Evolutionary conservation across 2,329 filamentous ascomycete species (phyloP).

Genomic region (Salinomyces thailandicus): DNA sequence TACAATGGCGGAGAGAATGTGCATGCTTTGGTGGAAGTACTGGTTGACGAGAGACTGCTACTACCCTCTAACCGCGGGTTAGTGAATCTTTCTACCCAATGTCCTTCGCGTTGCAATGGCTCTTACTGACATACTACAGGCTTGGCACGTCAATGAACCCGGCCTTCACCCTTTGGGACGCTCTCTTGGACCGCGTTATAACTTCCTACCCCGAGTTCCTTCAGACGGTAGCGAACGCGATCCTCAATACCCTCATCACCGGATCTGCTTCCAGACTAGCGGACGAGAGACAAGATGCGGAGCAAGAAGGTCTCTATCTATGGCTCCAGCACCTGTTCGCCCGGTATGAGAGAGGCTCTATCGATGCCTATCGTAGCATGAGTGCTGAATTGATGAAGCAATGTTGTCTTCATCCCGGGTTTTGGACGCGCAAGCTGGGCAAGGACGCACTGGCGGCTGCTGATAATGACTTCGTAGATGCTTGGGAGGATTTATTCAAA

Average conservation of each 20-base stretch:
- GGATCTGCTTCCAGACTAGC: constrained; percentile 9
- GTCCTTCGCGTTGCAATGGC: too few species aligned
- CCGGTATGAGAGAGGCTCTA: constrained; percentile 26
- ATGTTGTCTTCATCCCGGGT: constrained; percentile 29
- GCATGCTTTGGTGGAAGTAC: constrained; percentile 15
- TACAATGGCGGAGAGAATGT: constrained; percentile 5
- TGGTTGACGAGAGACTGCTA: constrained; percentile 28
- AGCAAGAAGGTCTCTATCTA: constrained; percentile 34
- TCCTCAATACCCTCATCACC: constrained; percentile 21
- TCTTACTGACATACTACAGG: too few species aligned
- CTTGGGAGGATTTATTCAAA: constrained; percentile 26
- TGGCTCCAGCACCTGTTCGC: constrained; percentile 42
- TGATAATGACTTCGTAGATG: constrained; percentile 14
- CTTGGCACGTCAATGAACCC: constrained; percentile 29
- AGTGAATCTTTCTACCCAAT: too few species aligned
- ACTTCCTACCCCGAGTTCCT: constrained; percentile 26
- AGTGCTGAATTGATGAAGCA: constrained; percentile 13
- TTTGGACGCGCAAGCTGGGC: constrained; percentile 30
- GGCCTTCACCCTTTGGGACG: constrained; percentile 37
- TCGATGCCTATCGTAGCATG: constrained; percentile 12
- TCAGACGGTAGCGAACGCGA: constrained; percentile 27
- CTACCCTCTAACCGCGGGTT: constrained; percentile 27
- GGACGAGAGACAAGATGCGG: constrained; percentile 11
- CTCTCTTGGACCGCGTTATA: constrained; percentile 28
- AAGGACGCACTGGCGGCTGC: constrained; percentile 21